phyloP scores from a whole-genome alignment of 768 basidiomycete genomes.

The Auriculariales sp. region DNA sequence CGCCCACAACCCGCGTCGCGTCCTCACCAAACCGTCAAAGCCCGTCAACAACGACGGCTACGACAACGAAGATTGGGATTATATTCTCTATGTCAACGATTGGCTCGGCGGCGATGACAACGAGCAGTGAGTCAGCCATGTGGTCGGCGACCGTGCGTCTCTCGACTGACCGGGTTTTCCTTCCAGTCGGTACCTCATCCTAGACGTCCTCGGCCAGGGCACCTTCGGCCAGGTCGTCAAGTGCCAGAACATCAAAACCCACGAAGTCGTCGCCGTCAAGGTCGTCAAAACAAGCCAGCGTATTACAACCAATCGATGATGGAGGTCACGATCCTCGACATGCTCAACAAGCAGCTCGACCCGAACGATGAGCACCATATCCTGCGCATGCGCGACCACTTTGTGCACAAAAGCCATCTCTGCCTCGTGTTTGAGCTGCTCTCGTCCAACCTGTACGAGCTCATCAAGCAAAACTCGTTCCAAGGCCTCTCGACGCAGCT shows the following conservation, averaged over 20 bases:
- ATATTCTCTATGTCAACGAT: constrained; percentile 98
- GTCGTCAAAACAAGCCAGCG: constrained; percentile 99
- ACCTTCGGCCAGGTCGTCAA: constrained; percentile 99
- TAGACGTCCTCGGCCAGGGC: constrained; percentile 96
- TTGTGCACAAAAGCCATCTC: constrained; percentile 91
- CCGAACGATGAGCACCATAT: constrained; percentile 95
- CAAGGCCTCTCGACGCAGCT: constrained; percentile 92
- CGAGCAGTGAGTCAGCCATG: constrained; percentile 40
- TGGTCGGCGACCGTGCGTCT: constrained; percentile 4
- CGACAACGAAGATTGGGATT: constrained; percentile 98
- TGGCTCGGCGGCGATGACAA: constrained; percentile 89
- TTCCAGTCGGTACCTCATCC: constrained; percentile 70
- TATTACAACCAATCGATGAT: constrained; percentile 99
- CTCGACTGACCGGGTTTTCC: constrained; percentile 3
- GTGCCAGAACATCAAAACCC: constrained; percentile 98
- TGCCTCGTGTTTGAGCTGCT: constrained; percentile 97
- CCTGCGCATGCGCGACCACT: constrained; percentile 84
- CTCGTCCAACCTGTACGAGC: constrained; percentile 93
- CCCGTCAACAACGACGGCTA: constrained; percentile 91
- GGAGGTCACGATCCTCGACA: constrained; percentile 95
- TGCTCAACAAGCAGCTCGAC: constrained; percentile 89
- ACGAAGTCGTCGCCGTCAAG: constrained; percentile 97
- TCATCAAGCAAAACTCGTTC: constrained; percentile 99
- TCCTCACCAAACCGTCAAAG: constrained; percentile 95
- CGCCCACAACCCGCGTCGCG: constrained; percentile 85